Conservation (phyloP, 169 alveolate genomes). For the Plasmodium ovale region DNA sequence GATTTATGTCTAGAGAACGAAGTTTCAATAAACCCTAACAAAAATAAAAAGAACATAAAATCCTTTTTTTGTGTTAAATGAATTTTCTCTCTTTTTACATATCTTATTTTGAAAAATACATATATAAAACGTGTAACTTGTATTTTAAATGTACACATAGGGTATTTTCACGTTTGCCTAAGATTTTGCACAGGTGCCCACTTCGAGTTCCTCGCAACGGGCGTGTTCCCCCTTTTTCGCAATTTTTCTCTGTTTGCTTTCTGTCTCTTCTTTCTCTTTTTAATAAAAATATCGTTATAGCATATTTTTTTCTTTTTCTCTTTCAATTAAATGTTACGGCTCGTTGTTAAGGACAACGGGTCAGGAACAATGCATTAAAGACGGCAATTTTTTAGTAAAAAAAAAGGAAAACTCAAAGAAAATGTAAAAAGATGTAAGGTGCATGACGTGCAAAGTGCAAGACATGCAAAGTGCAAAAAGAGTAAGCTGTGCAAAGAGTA, state of each 20-base stretch:
- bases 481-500: no score
- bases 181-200: no score
- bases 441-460: background rate
- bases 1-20: background rate
- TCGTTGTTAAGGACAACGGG: constrained; percentile 37
- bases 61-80: constrained; percentile 34
- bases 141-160: background rate
- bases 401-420: constrained; percentile 2
- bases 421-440: background rate
- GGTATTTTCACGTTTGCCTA: background rate
- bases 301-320: background rate
- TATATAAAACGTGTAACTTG: constrained; percentile 11
- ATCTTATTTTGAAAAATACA: background rate
- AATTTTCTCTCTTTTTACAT: background rate
- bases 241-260: constrained; percentile 7
- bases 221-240: no score
- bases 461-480: no score
- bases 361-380: constrained; percentile 39
- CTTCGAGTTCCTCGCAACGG: no score
- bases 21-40: background rate
- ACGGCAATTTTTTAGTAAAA: constrained; percentile 1
- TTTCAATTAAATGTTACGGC: background rate
- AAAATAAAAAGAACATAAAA: constrained; percentile 2
- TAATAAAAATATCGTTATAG: background rate
- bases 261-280: background rate